phyloP scores from a whole-genome alignment of 2,329 filamentous ascomycete genomes.

The Hypoxylon sp. region DNA sequence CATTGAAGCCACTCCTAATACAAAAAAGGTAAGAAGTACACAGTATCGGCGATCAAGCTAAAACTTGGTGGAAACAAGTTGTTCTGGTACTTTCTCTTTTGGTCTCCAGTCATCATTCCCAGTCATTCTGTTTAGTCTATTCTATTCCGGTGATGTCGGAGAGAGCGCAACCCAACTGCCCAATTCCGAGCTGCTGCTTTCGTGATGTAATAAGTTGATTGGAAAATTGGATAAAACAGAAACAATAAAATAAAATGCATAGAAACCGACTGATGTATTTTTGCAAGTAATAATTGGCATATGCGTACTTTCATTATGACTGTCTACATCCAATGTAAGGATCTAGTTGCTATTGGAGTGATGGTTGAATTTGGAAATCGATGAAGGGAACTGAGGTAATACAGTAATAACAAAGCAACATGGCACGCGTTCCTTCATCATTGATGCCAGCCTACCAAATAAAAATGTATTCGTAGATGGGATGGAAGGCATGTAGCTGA shows the following conservation, averaged over 20 bases:
- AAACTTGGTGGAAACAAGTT: constrained; percentile 19
- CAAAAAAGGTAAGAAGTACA: constrained; percentile 12
- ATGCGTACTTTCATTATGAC: too few relatives aligned
- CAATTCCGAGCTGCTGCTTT: too few relatives aligned
- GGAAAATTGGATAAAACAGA: not conserved
- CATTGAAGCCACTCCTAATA: constrained; percentile 12
- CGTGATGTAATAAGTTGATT: too few relatives aligned
- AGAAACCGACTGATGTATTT: too few relatives aligned
- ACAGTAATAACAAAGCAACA: constrained; percentile 36
- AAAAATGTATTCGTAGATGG: too few relatives aligned
- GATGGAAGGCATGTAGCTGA: constrained; percentile 9
- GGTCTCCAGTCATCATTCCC: too few relatives aligned
- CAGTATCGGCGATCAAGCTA: constrained; percentile 26
- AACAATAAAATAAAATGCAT: not conserved
- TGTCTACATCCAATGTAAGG: too few relatives aligned
- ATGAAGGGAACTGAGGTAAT: constrained; percentile 22
- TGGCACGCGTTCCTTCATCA: constrained; percentile 14
- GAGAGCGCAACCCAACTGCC: constrained; percentile 23
- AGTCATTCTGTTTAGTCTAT: constrained; percentile 19
- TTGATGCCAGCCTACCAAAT: constrained; percentile 10
- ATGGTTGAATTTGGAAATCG: constrained; percentile 6
- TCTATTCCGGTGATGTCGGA: constrained; percentile 24
- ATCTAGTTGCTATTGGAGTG: too few relatives aligned
- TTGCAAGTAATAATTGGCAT: too few relatives aligned
- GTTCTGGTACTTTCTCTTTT: constrained; percentile 19